Base-by-base conservation (phyloP, 2,329 filamentous ascomycete genomes). In the Celoporthe dispersa region DNA sequence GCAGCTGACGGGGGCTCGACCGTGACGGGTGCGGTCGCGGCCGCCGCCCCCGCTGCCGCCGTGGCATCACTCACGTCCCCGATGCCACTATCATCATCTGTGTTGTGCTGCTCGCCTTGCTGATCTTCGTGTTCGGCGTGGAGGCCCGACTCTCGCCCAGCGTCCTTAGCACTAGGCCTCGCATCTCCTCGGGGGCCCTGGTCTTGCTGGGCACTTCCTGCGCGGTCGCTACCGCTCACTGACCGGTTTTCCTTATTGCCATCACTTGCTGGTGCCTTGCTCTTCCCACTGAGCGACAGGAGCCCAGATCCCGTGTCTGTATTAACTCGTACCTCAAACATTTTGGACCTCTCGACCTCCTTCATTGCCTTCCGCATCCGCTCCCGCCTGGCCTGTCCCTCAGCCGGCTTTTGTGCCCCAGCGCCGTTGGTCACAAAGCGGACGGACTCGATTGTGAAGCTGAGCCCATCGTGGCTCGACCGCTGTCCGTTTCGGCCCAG, bases 381-480 rank as follows among this genome's bases (percentile, higher is more conserved):
- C 74, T 89, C 86, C 14, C 87, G 79, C 5, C 87, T 80, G 1
- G 81, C 87, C 75, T 86, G 86, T 65, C 87, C 87, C 87, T 81
- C 1, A 89, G 81, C 62, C 87, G 80, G 37, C 85, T 85, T 85
- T 76, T 88, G 86, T 69, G 82, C 86, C 73, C 85, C 85, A 0
- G 88, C 91, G 16, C 96, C 94, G 73, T 89, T 87, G 73, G 93
- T 91, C 0, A 98, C 92, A 90, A 94, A 98, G 66, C 94, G 90
- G 14, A 97, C 87, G 66, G 90, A 89, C 72, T 90, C 85, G 63
- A 99, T 88, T 86, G 92, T 94, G 80, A 93, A 98, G 78, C 94
- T 97, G 79, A 97, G 88, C 2, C 94, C 94, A 75, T 97, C 94
- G 77, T 98, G 94, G 19, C 84, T 76, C 6, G 79, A 80, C 73